Conservation (phyloP, 805 yeast species). For the Candida montana region DNA sequence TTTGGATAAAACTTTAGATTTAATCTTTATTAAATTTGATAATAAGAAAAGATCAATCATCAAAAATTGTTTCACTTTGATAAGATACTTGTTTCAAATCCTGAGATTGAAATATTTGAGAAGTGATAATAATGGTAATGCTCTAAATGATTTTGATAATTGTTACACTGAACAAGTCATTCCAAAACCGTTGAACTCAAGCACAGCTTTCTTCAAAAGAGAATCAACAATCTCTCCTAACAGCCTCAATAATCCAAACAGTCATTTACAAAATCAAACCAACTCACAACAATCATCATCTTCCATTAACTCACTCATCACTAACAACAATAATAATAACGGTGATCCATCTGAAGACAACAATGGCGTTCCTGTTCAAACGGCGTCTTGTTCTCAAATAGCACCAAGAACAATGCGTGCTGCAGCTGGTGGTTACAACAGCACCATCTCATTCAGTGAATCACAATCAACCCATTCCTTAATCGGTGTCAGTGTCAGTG, state of each 20-base stretch:
- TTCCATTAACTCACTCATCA: no score
- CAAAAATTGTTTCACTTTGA: slow-evolving; percentile 28
- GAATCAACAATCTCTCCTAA: slow-evolving; percentile 5
- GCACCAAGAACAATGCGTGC: slow-evolving; percentile 30
- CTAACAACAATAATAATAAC: background rate
- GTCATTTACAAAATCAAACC: no score
- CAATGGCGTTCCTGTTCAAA: slow-evolving; percentile 10
- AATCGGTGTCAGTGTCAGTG: slow-evolving; percentile 22
- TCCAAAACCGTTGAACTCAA: slow-evolving; percentile 21
- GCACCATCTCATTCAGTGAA: slow-evolving; percentile 16
- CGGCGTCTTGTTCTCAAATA: slow-evolving; percentile 28
- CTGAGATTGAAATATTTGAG: slow-evolving; percentile 25
- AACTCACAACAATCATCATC: no score
- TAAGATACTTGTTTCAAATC: slow-evolving; percentile 29
- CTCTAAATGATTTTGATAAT: slow-evolving; percentile 21
- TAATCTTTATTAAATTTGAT: slow-evolving; percentile 29
- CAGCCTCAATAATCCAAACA: background rate
- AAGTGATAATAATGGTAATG: slow-evolving; percentile 14
- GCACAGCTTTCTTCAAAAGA: slow-evolving; percentile 15
- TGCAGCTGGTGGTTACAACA: slow-evolving; percentile 17
- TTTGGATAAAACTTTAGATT: slow-evolving; percentile 27
- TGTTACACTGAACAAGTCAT: slow-evolving; percentile 23
- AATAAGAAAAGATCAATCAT: slow-evolving; percentile 29
- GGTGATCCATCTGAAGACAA: slow-evolving; percentile 3
- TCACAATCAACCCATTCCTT: slow-evolving; percentile 9